Conservation (phyloP, 2,329 filamentous ascomycete species). For the Calonectria multiphialidica region DNA sequence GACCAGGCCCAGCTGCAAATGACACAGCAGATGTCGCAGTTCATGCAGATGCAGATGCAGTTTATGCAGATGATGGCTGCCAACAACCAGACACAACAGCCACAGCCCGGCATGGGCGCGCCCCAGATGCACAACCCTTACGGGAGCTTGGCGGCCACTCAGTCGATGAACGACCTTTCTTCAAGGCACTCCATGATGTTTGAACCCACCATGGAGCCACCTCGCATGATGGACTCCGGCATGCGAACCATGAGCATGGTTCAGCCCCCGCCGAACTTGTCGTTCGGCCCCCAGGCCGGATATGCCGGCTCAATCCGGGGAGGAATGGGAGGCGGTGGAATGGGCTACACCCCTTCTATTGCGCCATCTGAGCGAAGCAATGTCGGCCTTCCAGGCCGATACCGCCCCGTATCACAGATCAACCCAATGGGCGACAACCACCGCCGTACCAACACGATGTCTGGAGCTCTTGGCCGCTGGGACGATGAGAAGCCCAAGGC, state of each 20-base stretch:
- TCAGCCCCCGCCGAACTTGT: conserved; percentile 69
- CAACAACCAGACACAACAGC: conserved; percentile 43
- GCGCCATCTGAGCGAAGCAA: conserved; percentile 97
- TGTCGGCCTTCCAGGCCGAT: conserved; percentile 88
- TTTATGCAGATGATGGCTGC: conserved; percentile 86
- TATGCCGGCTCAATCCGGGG: conserved; percentile 47
- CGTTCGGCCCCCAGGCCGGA: conserved; percentile 65
- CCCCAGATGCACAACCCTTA: conserved; percentile 45
- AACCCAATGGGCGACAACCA: conserved; percentile 43
- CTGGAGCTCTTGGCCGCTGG: conserved; percentile 46
- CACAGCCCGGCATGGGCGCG: conserved; percentile 38
- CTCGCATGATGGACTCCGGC: conserved; percentile 55
- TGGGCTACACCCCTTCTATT: conserved; percentile 87
- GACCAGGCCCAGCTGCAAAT: conserved; percentile 85
- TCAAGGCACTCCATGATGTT: conserved; percentile 61
- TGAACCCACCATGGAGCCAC: conserved; percentile 59
- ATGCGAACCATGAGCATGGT: conserved; percentile 88
- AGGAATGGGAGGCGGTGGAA: conserved; percentile 47
- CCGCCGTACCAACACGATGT: conserved; percentile 50
- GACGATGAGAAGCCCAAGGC: conserved; percentile 49
- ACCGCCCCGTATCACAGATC: conserved; percentile 85
- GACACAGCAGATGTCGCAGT: conserved; percentile 85
- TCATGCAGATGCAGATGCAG: conserved; percentile 96
- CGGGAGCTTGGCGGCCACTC: conserved; percentile 45
- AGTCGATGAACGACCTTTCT: conserved; percentile 59